Evolutionary conservation across 2,329 filamentous ascomycete genomes (phyloP).

Genomic region (Curvularia verruculosa): DNA sequence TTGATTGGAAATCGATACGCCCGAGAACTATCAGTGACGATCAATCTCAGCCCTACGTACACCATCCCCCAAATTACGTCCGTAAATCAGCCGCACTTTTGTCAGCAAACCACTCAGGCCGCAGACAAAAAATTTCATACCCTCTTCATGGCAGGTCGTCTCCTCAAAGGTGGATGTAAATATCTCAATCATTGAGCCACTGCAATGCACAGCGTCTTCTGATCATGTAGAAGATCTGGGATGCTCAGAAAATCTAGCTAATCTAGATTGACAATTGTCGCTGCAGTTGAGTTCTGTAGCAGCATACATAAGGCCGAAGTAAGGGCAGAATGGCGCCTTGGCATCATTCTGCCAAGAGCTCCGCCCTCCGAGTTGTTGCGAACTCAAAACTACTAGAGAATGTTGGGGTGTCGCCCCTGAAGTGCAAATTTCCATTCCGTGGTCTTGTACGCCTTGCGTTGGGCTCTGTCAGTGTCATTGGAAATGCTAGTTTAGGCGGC

Average conservation of each 20-base stretch:
- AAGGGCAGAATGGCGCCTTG: neutral
- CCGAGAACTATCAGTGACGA: neutral
- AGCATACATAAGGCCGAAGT: neutral
- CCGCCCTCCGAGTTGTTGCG: neutral
- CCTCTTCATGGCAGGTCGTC: neutral
- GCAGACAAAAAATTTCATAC: neutral
- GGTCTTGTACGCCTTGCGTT: neutral
- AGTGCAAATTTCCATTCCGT: neutral
- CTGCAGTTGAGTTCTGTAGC: neutral
- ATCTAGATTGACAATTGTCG: neutral
- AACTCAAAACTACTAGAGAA: neutral
- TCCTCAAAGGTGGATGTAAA: neutral
- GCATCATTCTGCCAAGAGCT: neutral
- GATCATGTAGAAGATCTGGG: accelerated
- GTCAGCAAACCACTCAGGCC: neutral
- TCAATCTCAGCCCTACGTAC: neutral
- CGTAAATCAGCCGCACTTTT: neutral
- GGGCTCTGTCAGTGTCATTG: neutral
- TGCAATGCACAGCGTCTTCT: too few relatives aligned
- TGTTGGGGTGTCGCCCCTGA: neutral
- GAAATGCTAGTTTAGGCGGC: neutral
- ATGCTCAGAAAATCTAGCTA: neutral
- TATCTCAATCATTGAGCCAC: too few relatives aligned
- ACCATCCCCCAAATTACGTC: neutral
- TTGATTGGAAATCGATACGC: neutral